phyloP scores from a whole-genome alignment of 495 filamentous ascomycete genomes.

The Aspergillus asperescens region DNA sequence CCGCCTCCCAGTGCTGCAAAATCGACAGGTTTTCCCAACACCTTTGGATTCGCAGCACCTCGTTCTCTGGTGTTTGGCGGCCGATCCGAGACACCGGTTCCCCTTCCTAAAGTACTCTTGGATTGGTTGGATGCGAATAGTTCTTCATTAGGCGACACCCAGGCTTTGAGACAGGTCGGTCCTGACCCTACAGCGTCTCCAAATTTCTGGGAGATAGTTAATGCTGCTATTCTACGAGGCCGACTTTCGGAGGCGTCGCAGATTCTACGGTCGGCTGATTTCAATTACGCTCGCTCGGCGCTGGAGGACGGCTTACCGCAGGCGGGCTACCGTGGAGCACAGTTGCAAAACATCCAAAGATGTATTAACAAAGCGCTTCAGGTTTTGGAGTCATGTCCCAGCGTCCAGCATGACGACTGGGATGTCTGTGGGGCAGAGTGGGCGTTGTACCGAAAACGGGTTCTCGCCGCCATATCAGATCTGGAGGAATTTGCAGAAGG shows the following conservation, averaged over 20 bases:
- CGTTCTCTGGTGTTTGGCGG: constrained; percentile 29
- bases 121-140: constrained; percentile 71
- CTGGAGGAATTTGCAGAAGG: constrained; percentile 73
- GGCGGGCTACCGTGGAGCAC: constrained; percentile 61
- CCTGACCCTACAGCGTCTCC: constrained; percentile 68
- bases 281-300: constrained; percentile 61
- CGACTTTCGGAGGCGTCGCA: constrained; percentile 56
- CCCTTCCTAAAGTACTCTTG: constrained; percentile 68
- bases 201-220: constrained; percentile 76
- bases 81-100: constrained; percentile 37
- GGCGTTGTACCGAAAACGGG: constrained; percentile 67
- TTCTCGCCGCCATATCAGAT: constrained; percentile 58
- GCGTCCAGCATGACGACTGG: constrained; percentile 60
- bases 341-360: constrained; percentile 65
- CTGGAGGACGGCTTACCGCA: constrained; percentile 53
- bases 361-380: constrained; percentile 60
- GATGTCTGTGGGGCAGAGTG: constrained; percentile 70
- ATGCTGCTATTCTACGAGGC: constrained; percentile 62
- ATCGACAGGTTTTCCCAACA: constrained; percentile 22
- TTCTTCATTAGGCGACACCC: constrained; percentile 53
- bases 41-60: constrained; percentile 21
- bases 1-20: constrained; percentile 42
- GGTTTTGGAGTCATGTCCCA: constrained; percentile 67
- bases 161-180: constrained; percentile 52
- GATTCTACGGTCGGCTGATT: constrained; percentile 65